Base-by-base conservation (phyloP, 2,329 filamentous ascomycete species). In the Fusarium austroafricanum region DNA sequence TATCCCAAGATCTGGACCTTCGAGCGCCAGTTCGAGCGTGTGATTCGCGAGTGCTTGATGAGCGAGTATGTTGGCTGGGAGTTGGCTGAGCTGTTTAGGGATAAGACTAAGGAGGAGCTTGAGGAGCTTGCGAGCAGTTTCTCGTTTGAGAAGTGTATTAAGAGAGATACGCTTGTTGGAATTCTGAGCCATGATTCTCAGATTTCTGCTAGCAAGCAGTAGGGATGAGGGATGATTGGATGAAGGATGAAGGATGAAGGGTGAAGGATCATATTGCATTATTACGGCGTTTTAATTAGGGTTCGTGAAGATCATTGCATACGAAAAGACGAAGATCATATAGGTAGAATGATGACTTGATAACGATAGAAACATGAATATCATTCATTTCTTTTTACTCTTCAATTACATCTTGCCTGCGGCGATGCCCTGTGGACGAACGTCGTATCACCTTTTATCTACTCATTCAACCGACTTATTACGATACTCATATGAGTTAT, bases 31-130 rank as follows among this genome's bases (percentile, higher is more conserved):
- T 75, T 87, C 14, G 81, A 85, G 49, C 78, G 81, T 17, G 79
- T 81, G 40, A 79, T 68, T 71, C 82, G 66, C 0, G 79, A 80
- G 66, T 73, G 71, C 6, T 46, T 80, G 14, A 71, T 89, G 68
- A 82, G 82, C 10, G 82, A 83, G 59, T 84, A 83, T 51, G 77
- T 86, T 57, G 79, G 79, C 8, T 81, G 83, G 73, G 87, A 89
- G 72, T 83, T 86, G 73, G 86, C 86, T 1, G 82, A 83, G 68
- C 74, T 86, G 31, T 89, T 89, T 67, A 75, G 78, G 39, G 83
- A 77, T 5, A 85, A 84, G 78, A 79, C 75, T 0, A 73, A 82
- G 52, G 81, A 83, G 28, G 82, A 88, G 65, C 71, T 89, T 23
- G 86, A 89, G 61, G 83, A 83, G 58, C 75, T 87, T 43, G 85